phyloP scores from a whole-genome alignment of 1,284 basidiomycete genomes.

The Ceratobasidium sp. region DNA sequence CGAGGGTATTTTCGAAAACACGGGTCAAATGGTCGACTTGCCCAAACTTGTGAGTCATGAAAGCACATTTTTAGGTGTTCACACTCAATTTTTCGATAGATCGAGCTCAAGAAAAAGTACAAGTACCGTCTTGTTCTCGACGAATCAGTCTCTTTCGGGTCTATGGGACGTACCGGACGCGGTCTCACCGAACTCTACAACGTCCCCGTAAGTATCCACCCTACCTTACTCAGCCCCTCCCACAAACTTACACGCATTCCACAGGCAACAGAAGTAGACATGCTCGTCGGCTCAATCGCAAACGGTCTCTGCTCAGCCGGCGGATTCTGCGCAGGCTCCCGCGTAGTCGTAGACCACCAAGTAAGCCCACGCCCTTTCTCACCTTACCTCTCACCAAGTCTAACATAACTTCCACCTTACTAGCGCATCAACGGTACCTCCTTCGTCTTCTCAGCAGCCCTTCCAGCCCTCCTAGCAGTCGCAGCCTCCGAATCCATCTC shows the following conservation, averaged over 20 bases:
- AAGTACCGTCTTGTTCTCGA: conserved; percentile 97
- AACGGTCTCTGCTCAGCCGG: conserved; percentile 88
- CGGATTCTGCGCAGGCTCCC: conserved; percentile 95
- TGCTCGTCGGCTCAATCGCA: conserved; percentile 89
- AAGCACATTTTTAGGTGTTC: neutral
- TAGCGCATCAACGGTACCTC: conserved; percentile 97
- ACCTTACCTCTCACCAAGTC: too few relatives aligned
- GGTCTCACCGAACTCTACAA: conserved; percentile 96
- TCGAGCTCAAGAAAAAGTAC: conserved; percentile 95
- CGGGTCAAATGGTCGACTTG: conserved; percentile 92
- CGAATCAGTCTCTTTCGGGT: conserved; percentile 94
- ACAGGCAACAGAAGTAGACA: conserved; percentile 83
- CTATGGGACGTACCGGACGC: conserved; percentile 92
- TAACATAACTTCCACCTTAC: conserved; percentile 21
- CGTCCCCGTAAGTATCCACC: conserved; percentile 87
- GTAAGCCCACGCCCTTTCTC: conserved; percentile 58
- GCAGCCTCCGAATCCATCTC: conserved; percentile 88
- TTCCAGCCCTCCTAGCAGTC: conserved; percentile 92
- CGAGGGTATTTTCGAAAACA: conserved; percentile 96
- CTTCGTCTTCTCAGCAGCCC: conserved; percentile 96
- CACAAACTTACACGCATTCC: too few relatives aligned
- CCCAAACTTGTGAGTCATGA: conserved; percentile 83
- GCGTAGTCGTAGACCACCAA: conserved; percentile 89
- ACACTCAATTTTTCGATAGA: conserved; percentile 57
- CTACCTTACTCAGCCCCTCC: too few relatives aligned